Percentiles rank a stretch among this genome's conserved stretches.
phyloP scores from a whole-genome alignment of 2,329 filamentous ascomycete genomes.

The Calonectria fujianensis region DNA sequence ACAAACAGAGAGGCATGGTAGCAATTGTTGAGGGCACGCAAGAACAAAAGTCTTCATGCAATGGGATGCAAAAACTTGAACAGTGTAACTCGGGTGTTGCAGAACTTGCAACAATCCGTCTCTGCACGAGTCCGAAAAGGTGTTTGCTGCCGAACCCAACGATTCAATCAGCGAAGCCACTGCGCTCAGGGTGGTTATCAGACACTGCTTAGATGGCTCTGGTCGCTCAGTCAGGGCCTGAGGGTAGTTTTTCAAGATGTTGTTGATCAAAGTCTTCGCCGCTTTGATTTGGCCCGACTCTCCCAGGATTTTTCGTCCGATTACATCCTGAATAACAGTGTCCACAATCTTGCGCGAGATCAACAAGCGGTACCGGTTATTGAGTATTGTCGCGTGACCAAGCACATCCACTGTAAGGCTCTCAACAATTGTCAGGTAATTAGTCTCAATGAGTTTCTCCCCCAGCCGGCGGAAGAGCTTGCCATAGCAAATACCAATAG shows the following conservation, averaged over 20 bases:
- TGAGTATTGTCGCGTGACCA: conserved; percentile 82
- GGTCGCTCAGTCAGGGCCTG: conserved; percentile 90
- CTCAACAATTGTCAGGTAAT: conserved; percentile 87
- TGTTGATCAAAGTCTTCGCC: conserved; percentile 87
- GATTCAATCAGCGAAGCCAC: conserved; percentile 85
- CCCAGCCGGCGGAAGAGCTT: conserved; percentile 86
- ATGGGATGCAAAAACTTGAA: conserved; percentile 91
- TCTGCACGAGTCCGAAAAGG: conserved; percentile 87
- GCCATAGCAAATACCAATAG: conserved; percentile 90
- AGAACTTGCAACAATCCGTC: conserved; percentile 93
- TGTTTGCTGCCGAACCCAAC: conserved; percentile 87
- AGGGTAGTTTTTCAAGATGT: conserved; percentile 94
- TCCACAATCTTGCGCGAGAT: conserved; percentile 90
- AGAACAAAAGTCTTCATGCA: conserved; percentile 92
- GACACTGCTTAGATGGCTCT: conserved; percentile 90
- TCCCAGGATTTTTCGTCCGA: conserved; percentile 87
- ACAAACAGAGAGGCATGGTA: conserved; percentile 94
- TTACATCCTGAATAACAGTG: conserved; percentile 87
- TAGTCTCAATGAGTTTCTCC: conserved; percentile 86
- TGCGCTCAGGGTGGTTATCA: conserved; percentile 87
- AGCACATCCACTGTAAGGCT: conserved; percentile 88
- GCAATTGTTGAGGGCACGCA: conserved; percentile 92
- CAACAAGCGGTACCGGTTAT: conserved; percentile 91
- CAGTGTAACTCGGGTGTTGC: conserved; percentile 96
- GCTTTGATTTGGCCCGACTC: conserved; percentile 92